phyloP scores from a whole-genome alignment of 345 rosid genomes.

The Viola odorata region DNA sequence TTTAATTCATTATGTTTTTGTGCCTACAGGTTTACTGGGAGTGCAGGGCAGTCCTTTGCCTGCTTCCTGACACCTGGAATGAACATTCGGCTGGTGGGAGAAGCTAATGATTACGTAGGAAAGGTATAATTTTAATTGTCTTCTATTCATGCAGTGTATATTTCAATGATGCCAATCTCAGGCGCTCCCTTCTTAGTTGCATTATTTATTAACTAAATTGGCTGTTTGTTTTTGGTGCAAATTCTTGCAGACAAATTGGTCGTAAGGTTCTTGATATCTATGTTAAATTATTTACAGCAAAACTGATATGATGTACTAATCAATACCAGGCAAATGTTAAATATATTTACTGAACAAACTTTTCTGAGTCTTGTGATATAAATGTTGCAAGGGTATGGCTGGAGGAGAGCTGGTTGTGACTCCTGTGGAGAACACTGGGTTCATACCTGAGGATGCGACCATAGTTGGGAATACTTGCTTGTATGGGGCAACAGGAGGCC shows the following conservation, averaged over 20 bases:
- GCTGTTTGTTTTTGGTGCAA: not conserved
- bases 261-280: not conserved
- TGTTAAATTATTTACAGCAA: constrained; percentile 1
- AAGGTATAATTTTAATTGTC: constrained; percentile 47
- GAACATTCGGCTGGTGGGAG: constrained; percentile 86
- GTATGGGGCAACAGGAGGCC: constrained; percentile 98
- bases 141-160: no score
- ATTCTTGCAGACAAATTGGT: not conserved
- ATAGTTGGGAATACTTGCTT: constrained; percentile 96
- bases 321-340: not conserved
- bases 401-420: constrained; percentile 93
- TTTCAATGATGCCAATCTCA: no score
- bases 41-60: constrained; percentile 96
- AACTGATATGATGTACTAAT: constrained; percentile 7
- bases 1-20: constrained; percentile 20
- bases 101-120: constrained; percentile 96
- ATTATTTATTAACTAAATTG: not conserved
- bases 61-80: constrained; percentile 98
- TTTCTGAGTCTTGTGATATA: constrained; percentile 18
- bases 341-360: not conserved
- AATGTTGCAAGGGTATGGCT: constrained; percentile 78
- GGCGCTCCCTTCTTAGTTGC: not conserved
- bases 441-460: constrained; percentile 85
- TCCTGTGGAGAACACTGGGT: constrained; percentile 70
- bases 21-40: constrained; percentile 67